Conservation (phyloP, 495 filamentous ascomycete species). For the Aspergillus affinis region DNA sequence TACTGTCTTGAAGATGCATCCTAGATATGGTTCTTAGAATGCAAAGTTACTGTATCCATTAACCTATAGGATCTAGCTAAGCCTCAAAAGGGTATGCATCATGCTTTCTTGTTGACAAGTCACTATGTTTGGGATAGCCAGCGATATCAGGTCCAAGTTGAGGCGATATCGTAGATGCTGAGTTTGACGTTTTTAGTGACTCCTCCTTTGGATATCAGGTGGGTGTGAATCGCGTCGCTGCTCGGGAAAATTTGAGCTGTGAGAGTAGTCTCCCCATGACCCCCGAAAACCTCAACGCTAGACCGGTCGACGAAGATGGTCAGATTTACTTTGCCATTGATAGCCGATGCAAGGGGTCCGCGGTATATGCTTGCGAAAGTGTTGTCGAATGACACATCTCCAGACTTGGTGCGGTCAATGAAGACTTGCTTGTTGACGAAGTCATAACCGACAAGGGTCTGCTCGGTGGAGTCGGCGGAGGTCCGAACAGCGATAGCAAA, state of each 20-base stretch:
- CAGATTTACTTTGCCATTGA: slow-evolving; percentile 23
- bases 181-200: too few relatives aligned
- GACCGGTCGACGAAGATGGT: slow-evolving; percentile 36
- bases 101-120: too few relatives aligned
- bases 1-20: too few relatives aligned
- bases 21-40: too few relatives aligned
- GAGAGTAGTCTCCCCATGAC: slow-evolving; percentile 30
- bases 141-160: too few relatives aligned
- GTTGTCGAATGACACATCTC: slow-evolving; percentile 25
- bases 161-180: too few relatives aligned
- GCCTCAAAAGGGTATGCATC: too few relatives aligned
- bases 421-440: slow-evolving; percentile 37
- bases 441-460: slow-evolving; percentile 42
- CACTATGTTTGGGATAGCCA: too few relatives aligned
- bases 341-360: slow-evolving; percentile 19
- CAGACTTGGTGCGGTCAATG: slow-evolving; percentile 29
- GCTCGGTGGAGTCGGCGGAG: slow-evolving; percentile 36
- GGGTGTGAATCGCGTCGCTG: too few relatives aligned
- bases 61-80: too few relatives aligned
- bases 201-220: too few relatives aligned
- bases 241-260: slow-evolving; percentile 41
- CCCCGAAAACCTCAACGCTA: slow-evolving; percentile 37
- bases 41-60: too few relatives aligned
- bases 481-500: slow-evolving; percentile 32
- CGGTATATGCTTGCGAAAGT: slow-evolving; percentile 31